Conservation (phyloP, 2,329 filamentous ascomycete genomes). For the Tolypocladium sp. region DNA sequence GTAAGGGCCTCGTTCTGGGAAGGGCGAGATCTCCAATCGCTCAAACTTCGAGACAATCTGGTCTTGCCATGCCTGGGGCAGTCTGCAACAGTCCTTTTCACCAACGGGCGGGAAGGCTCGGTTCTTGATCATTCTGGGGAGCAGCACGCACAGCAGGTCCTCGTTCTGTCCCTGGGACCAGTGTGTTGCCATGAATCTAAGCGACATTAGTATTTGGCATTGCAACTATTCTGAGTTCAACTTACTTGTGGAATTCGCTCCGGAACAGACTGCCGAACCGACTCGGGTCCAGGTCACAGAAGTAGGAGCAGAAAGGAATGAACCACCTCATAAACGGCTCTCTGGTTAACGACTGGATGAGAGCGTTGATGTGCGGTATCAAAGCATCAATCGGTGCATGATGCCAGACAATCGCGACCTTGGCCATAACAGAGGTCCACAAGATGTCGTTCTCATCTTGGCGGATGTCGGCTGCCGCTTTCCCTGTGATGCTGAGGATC, state of each 20-base stretch:
- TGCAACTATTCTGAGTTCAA: background rate
- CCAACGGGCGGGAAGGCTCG: constrained; percentile 43
- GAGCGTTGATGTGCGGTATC: constrained; percentile 56
- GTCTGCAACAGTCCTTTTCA: constrained; percentile 43
- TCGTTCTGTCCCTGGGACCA: constrained; percentile 62
- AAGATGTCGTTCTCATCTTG: constrained; percentile 29
- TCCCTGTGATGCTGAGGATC: constrained; percentile 40
- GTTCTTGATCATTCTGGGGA: constrained; percentile 54
- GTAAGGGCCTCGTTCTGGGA: constrained; percentile 54
- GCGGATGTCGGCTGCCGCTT: constrained; percentile 23
- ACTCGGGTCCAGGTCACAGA: constrained; percentile 62
- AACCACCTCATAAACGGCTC: constrained; percentile 64
- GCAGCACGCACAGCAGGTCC: constrained; percentile 57
- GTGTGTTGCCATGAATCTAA: constrained; percentile 63
- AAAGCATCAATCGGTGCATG: constrained; percentile 71
- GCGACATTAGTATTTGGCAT: constrained; percentile 8
- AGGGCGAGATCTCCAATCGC: constrained; percentile 52
- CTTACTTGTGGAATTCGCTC: constrained; percentile 69
- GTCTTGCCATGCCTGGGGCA: constrained; percentile 63
- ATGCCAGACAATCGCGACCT: constrained; percentile 59
- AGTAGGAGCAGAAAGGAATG: constrained; percentile 74
- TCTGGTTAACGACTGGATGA: constrained; percentile 56
- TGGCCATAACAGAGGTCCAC: constrained; percentile 52
- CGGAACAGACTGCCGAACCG: constrained; percentile 74
- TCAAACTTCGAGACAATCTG: constrained; percentile 64